Evolutionary conservation across 768 basidiomycete genomes (phyloP).

Genomic region (Hygrophoropsis aurantiaca): DNA sequence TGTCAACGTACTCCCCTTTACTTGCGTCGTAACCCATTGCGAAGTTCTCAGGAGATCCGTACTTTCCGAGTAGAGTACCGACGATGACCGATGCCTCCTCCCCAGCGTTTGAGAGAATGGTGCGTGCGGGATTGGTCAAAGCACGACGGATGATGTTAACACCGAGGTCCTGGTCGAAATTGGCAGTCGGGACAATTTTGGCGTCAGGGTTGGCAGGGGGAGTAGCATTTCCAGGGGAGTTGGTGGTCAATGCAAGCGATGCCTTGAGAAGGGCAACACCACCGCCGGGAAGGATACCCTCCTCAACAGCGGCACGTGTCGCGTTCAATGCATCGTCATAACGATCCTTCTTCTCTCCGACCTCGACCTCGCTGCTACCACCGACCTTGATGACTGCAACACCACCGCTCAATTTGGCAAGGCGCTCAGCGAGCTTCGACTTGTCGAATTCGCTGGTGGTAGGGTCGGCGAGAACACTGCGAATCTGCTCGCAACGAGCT

Average conservation of each 20-base stretch:
- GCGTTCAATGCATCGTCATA: slow-evolving; percentile 97
- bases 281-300: slow-evolving; percentile 97
- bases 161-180: slow-evolving; percentile 98
- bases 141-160: slow-evolving; percentile 90
- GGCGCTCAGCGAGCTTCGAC: slow-evolving; percentile 92
- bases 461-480: slow-evolving; percentile 74
- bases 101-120: slow-evolving; percentile 91
- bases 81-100: slow-evolving; percentile 94
- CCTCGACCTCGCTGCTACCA: slow-evolving; percentile 91
- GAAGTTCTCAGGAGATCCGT: slow-evolving; percentile 75
- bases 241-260: slow-evolving; percentile 63
- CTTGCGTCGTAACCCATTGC: slow-evolving; percentile 88
- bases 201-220: slow-evolving; percentile 55
- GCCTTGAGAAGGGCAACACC: slow-evolving; percentile 93
- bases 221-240: slow-evolving; percentile 43
- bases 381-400: slow-evolving; percentile 99
- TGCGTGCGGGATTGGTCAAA: slow-evolving; percentile 77
- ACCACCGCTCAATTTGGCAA: slow-evolving; percentile 94
- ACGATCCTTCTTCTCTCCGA: slow-evolving; percentile 98
- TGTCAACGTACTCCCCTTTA: slow-evolving; percentile 91
- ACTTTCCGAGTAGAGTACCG: slow-evolving; percentile 73
- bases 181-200: slow-evolving; percentile 71
- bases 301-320: slow-evolving; percentile 97
- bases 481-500: slow-evolving; percentile 95
- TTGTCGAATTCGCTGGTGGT: slow-evolving; percentile 93